A percentile compares a stretch with the other conserved stretches of the same genome.
Evolutionary conservation across 495 filamentous ascomycete species (phyloP).

Genomic region (Ramalina intermedia): DNA sequence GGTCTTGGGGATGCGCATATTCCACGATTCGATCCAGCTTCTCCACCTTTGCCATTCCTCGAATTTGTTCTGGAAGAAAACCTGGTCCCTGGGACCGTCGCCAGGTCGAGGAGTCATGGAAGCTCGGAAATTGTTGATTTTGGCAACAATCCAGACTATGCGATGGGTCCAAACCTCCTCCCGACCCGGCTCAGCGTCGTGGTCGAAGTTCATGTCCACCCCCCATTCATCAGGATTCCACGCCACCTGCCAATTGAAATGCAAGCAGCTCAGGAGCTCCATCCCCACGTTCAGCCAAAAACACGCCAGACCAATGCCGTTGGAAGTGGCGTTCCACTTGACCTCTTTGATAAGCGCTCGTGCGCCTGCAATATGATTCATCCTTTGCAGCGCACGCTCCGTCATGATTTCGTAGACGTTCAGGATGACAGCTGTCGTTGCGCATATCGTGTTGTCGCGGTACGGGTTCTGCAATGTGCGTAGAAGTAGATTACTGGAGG

Average conservation of each 20-base stretch:
- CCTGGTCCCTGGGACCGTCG: conserved; percentile 43
- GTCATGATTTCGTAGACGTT: conserved; percentile 91
- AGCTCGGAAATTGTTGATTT: conserved; percentile 70
- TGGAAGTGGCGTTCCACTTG: conserved; percentile 69
- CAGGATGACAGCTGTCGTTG: conserved; percentile 75
- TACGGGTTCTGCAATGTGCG: conserved; percentile 63
- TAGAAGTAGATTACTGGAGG: conserved; percentile 59
- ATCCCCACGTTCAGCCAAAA: conserved; percentile 91
- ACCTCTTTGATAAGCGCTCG: conserved; percentile 84
- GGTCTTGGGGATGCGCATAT: conserved; percentile 56
- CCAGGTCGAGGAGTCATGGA: conserved; percentile 42
- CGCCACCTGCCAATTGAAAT: conserved; percentile 73
- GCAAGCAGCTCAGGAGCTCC: conserved; percentile 76
- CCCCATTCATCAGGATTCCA: conserved; percentile 93
- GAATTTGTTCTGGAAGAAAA: conserved; percentile 46
- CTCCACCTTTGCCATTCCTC: conserved; percentile 68
- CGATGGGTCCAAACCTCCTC: conserved; percentile 88
- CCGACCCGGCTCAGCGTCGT: conserved; percentile 32
- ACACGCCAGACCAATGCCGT: conserved; percentile 72
- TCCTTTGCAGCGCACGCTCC: conserved; percentile 54
- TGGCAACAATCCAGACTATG: conserved; percentile 82
- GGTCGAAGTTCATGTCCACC: conserved; percentile 63
- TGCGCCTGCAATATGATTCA: conserved; percentile 79
- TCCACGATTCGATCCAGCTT: conserved; percentile 67
- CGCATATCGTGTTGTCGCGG: conserved; percentile 72